These are phyloP conservation scores for Micractinium sp. DNA, from an alignment of 139 green algal species.

Conservation along the genomic window DNA sequence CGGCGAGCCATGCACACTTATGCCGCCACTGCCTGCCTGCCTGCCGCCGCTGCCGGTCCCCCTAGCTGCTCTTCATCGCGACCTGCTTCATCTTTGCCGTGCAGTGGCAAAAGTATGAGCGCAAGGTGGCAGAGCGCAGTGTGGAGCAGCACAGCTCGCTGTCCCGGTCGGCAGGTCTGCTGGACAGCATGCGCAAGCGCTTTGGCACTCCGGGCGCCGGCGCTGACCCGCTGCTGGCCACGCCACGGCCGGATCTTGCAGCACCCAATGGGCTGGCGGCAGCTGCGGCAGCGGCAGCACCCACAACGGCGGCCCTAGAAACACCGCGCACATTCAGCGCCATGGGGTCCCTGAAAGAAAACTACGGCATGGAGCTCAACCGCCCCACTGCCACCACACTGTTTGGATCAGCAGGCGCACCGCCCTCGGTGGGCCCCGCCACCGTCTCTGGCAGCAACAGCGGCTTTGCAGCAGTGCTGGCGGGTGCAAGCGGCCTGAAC, in stretches of 20 bases:
- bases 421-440: too few relatives aligned
- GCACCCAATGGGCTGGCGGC: not conserved
- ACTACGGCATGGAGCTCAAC: not conserved
- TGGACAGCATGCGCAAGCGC: slow-evolving; percentile 35
- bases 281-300: not conserved
- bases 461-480: not conserved
- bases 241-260: not conserved
- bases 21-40: not conserved
- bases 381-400: not conserved
- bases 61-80: too few relatives aligned
- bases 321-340: not conserved
- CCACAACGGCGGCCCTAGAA: not conserved
- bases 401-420: not conserved
- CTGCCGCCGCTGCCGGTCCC: not conserved
- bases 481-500: not conserved
- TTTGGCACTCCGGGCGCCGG: slow-evolving; percentile 19
- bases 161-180: slow-evolving; percentile 13
- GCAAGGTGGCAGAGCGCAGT: slow-evolving; percentile 41
- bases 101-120: slow-evolving; percentile 49
- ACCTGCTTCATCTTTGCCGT: not conserved
- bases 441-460: not conserved
- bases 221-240: not conserved
- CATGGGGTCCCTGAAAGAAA: slow-evolving; percentile 1
- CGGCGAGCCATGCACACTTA: not conserved
- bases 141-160: slow-evolving; percentile 16